phyloP scores from a whole-genome alignment of 2,329 filamentous ascomycete genomes.

The Fusarium algeriense region DNA sequence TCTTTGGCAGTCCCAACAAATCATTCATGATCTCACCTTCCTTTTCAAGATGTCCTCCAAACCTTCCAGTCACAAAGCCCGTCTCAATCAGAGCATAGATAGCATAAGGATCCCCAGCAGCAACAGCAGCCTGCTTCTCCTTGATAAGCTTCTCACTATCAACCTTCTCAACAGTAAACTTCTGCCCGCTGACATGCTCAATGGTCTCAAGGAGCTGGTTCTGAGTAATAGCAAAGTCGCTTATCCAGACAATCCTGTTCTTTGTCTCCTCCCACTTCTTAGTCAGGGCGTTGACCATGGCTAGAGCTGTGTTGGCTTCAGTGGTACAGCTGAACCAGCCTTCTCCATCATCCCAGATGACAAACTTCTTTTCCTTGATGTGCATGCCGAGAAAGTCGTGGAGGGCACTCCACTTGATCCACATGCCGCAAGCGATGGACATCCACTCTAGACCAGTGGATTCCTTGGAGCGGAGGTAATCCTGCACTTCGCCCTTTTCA shows the following conservation, averaged over 20 bases:
- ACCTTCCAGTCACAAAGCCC: conserved; percentile 2
- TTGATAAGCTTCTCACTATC: background rate
- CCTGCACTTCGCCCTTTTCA: conserved; percentile 16
- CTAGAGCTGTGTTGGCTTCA: conserved; percentile 9
- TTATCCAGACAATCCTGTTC: conserved; percentile 13
- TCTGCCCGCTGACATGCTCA: background rate
- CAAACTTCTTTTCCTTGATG: conserved; percentile 13
- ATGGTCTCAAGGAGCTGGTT: conserved; percentile 6
- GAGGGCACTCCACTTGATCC: conserved; percentile 16
- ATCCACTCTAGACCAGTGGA: conserved; percentile 9
- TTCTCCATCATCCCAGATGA: conserved; percentile 12
- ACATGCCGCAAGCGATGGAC: conserved; percentile 18
- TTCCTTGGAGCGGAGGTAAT: conserved; percentile 12
- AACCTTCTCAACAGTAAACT: background rate
- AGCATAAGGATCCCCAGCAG: background rate
- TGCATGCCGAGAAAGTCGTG: conserved; percentile 17
- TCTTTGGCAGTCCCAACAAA: background rate
- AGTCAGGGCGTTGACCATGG: background rate
- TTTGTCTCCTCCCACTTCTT: conserved; percentile 18
- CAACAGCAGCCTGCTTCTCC: background rate
- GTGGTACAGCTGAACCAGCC: conserved; percentile 17
- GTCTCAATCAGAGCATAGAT: conserved; percentile 5
- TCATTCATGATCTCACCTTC: conserved; percentile 7
- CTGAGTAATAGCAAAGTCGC: conserved; percentile 13
- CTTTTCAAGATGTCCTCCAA: conserved; percentile 12